Base-by-base conservation (phyloP, 306 rosid species). In the Begonia peltatifolia region DNA sequence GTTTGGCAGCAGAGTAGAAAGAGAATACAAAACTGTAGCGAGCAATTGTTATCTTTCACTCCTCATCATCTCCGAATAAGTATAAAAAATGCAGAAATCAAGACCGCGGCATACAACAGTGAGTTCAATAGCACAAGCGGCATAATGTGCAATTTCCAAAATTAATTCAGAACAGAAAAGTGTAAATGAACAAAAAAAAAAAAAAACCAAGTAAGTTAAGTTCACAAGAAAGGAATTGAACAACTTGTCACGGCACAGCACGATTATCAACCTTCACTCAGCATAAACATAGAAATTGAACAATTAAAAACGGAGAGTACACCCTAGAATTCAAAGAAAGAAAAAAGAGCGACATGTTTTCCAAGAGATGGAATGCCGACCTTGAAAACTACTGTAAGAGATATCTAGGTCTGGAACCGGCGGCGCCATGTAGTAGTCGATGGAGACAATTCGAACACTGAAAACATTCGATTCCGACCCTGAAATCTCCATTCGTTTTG, bases 351-450 rank as follows among this genome's bases (percentile, higher is more conserved):
- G 50, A 49, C 55, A 14, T 9, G 42, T 36, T 53, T 41, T 46
- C 1, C 15, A n/a, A 22, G 44, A 46, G 5, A 14, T 15, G 42
- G 20, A 30, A 14, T 12, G 12, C 16, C 55, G 73, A 89, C 97
- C 85, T n/a, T 89, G 97, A 73, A 90, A 85, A 70, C 76, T 78
- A 53, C 85, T 85, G 79, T 83, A 73, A 60, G 81, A 82, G 59
- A 85, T 64, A 63, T 80, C 97, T 10, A 69, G 54, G 63, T 54
- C 79, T 9, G 78, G 70, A 58, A 85, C 78, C 23, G 94, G 92
- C 61, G 80, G 65, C 13, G 92, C 74, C 87, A 90, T 73, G 82
- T 78, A 80, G 68, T 85, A 63, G 69, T 90, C 87, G 63, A 85
- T 71, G 75, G 94, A 71, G 55, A 90, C 82, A 23, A 90, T 76